Evolutionary conservation across 2,329 filamentous ascomycete species (phyloP).

Genomic region (Aspergillus puulaauensis): DNA sequence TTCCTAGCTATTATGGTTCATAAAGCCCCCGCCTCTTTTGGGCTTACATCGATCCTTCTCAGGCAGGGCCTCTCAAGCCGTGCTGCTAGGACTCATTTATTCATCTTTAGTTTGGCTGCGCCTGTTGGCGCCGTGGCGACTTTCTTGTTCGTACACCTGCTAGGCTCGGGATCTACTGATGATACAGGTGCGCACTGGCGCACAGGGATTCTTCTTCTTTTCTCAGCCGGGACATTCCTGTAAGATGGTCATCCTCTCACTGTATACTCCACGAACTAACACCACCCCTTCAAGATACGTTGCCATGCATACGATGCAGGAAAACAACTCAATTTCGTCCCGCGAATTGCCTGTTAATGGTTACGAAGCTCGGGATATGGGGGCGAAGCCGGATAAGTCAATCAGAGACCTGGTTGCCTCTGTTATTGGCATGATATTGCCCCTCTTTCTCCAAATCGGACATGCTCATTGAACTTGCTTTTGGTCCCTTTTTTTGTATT

Average conservation of each 20-base stretch:
- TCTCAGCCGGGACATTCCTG: constrained; percentile 94
- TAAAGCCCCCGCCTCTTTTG: constrained; percentile 94
- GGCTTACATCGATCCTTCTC: constrained; percentile 82
- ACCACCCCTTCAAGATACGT: constrained; percentile 66
- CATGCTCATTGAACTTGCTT: constrained; percentile 41
- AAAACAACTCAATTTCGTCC: constrained; percentile 47
- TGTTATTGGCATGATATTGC: constrained; percentile 49
- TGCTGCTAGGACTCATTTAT: constrained; percentile 76
- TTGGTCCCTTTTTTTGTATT: neutral
- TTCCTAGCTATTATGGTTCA: constrained; percentile 97
- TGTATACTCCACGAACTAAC: neutral
- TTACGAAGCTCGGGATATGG: constrained; percentile 41
- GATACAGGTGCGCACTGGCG: constrained; percentile 73
- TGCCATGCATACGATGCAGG: constrained; percentile 97
- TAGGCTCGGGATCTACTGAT: constrained; percentile 54
- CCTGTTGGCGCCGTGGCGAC: constrained; percentile 82
- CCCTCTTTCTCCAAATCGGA: constrained; percentile 48
- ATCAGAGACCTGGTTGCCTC: constrained; percentile 47
- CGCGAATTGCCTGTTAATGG: constrained; percentile 41
- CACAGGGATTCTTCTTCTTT: constrained; percentile 90
- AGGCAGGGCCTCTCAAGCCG: constrained; percentile 90
- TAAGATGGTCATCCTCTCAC: constrained; percentile 52
- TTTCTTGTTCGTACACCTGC: constrained; percentile 74
- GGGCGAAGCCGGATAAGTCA: constrained; percentile 37
- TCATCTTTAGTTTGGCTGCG: constrained; percentile 88